Base-by-base conservation (phyloP, 2,329 filamentous ascomycete species). In the Endoconidiophora laricicola region DNA sequence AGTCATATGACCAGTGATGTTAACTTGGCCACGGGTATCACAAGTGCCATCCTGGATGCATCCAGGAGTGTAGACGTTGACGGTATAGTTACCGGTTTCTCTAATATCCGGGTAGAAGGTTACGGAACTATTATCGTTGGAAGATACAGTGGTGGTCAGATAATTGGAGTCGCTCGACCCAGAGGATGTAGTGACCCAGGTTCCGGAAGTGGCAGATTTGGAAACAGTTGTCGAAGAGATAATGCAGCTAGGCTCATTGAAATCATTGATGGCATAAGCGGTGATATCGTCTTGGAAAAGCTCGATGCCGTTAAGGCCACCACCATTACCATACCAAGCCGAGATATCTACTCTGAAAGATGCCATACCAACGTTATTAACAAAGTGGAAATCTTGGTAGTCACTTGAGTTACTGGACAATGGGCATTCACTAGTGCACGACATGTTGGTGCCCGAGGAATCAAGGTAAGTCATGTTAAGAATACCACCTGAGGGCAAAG, bases 401-500 rank as follows among this genome's bases (percentile, higher is more conserved):
- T 80, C 63, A 4, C 71, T 74, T 16, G 71, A 66, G 58, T 86
- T 78, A 59, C 79, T 71, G 55, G 83, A 86, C 44, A 98, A 72
- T n/a, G 88, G 85, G 58, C 91, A 98, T 59, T 78, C 73, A 54
- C 79, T 81, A 48, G 88, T 86, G 66, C 91, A 98, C 52, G 74
- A 79, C 26, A 69, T 66, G 50, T 81, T 80, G 46, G 75, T 67
- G 23, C 83, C 82, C 38, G 62, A 68, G 22, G 83, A 81, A 59
- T 96, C 86, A 55, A 80, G 79, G 58, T 91, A 96, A 37, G 87
- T 94, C 60, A 98, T 73, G 65, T 96, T 95, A 79, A 98, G 85
- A 62, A 98, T 95, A 48, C 91, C 91, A 55, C 84, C 81, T 59
- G 90, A 78, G 4, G 90, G 88, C 52, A 90, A 69, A 16, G 87